Conservation (phyloP, 805 yeast species). For the Starmerella potacharoeniae region DNA sequence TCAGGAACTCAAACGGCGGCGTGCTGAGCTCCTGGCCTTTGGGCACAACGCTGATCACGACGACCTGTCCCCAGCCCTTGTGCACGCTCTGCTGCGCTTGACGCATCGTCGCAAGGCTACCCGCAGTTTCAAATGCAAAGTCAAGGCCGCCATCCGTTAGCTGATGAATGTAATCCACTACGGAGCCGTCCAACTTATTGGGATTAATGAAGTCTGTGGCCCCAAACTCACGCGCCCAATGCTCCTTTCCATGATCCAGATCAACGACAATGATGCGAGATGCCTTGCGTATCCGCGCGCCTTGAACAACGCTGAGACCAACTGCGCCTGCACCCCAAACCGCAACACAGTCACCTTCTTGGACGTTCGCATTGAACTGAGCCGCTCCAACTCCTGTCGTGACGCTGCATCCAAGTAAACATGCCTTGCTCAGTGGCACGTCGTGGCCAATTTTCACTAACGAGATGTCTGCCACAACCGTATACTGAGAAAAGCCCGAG, state of each 20-base stretch:
- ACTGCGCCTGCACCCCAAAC: slow-evolving; percentile 98
- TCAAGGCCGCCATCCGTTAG: slow-evolving; percentile 97
- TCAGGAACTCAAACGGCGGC: slow-evolving; percentile 96
- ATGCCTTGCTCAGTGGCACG: slow-evolving; percentile 76
- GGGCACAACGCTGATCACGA: slow-evolving; percentile 96
- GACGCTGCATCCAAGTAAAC: slow-evolving; percentile 95
- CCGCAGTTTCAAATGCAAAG: slow-evolving; percentile 95
- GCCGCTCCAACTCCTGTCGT: slow-evolving; percentile 99
- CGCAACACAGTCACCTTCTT: slow-evolving; percentile 86
- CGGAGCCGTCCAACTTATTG: slow-evolving; percentile 53
- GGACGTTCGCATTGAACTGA: slow-evolving; percentile 80
- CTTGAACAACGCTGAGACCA: slow-evolving; percentile 92
- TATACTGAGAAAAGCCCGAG: slow-evolving; percentile 91
- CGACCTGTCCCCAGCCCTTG: slow-evolving; percentile 97
- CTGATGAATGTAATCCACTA: slow-evolving; percentile 65
- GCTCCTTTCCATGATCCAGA: slow-evolving; percentile 70
- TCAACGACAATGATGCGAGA: slow-evolving; percentile 71
- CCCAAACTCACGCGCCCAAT: slow-evolving; percentile 81
- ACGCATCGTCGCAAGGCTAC: slow-evolving; percentile 92
- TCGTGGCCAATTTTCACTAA: slow-evolving; percentile 80
- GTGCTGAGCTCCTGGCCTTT: slow-evolving; percentile 95
- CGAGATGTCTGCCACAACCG: slow-evolving; percentile 95
- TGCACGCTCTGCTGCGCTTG: slow-evolving; percentile 93
- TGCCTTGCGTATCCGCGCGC: slow-evolving; percentile 77
- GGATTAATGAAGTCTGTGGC: slow-evolving; percentile 95